These are phyloP conservation scores for Petrea volubilis DNA, from an alignment of 257 asterid genomes.

Conservation along the genomic window DNA sequence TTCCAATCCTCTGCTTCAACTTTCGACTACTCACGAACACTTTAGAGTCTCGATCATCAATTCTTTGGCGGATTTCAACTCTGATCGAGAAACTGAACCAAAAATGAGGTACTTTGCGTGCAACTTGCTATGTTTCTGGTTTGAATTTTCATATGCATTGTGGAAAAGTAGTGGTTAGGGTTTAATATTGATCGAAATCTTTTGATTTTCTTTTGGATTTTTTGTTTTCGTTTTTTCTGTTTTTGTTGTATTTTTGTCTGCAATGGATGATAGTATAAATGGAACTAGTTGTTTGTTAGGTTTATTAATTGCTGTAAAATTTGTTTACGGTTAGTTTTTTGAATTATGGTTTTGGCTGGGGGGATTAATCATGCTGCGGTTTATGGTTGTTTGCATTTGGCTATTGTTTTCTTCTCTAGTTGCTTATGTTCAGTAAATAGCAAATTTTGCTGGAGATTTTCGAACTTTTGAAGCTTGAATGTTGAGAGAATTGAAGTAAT, in stretches of 20 bases:
- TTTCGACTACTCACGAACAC: not conserved
- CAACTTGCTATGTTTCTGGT: not conserved
- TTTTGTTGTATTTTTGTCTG: not conserved
- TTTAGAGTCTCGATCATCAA: not conserved
- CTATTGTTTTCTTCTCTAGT: not conserved
- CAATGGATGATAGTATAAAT: not conserved
- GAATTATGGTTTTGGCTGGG: not conserved
- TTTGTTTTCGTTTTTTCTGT: not conserved
- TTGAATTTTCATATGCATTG: not conserved
- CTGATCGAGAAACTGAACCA: not conserved
- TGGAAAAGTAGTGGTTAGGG: constrained; percentile 4
- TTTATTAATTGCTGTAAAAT: not conserved
- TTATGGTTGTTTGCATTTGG: not conserved
- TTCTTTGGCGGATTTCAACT: not conserved
- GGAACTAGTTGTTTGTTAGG: not conserved
- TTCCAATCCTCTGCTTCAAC: not conserved
- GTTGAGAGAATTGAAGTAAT: not conserved
- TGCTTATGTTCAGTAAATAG: not conserved
- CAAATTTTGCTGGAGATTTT: not conserved
- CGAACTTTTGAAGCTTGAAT: not conserved
- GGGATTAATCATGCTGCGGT: not conserved
- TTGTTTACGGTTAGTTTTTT: not conserved
- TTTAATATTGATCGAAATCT: not conserved
- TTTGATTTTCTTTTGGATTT: not conserved
- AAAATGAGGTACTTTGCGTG: constrained; percentile 30